Evolutionary conservation across 2,329 filamentous ascomycete genomes (phyloP).

Genomic region (Xylaria sp.): DNA sequence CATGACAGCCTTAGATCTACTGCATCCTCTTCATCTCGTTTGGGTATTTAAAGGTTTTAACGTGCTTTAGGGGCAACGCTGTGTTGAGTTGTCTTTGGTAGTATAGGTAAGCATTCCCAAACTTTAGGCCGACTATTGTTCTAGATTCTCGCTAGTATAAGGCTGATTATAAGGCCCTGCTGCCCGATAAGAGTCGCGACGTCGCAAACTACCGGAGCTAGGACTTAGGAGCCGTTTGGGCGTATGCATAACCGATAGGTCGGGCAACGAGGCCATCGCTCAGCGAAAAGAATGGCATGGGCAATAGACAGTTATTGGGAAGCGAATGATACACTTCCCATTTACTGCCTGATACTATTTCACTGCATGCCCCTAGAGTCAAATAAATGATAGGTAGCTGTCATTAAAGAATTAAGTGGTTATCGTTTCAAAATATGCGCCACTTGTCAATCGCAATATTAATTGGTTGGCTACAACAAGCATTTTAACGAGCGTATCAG

Average conservation of each 20-base stretch:
- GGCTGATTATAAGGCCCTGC: neutral
- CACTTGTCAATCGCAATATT: too few species aligned
- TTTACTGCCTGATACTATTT: too few species aligned
- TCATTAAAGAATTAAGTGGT: too few species aligned
- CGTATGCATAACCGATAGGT: neutral
- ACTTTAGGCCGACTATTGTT: neutral
- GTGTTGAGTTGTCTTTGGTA: neutral
- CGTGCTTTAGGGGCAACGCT: neutral
- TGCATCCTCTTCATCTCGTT: neutral
- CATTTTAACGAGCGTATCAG: too few species aligned
- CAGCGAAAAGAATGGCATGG: neutral
- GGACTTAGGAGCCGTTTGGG: neutral
- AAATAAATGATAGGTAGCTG: too few species aligned
- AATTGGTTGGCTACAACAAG: too few species aligned
- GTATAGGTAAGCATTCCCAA: neutral
- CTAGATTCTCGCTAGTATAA: neutral
- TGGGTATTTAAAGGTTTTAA: neutral
- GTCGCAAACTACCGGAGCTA: neutral
- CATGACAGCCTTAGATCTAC: neutral
- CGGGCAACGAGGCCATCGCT: too few species aligned
- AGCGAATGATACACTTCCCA: too few species aligned
- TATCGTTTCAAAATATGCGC: too few species aligned
- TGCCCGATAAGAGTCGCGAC: neutral
- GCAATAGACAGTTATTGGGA: too few species aligned
- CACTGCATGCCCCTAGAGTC: too few species aligned